These are phyloP conservation scores for Cryptosporidium sp. DNA, from an alignment of 169 alveolate genomes.

Conservation along the genomic window DNA sequence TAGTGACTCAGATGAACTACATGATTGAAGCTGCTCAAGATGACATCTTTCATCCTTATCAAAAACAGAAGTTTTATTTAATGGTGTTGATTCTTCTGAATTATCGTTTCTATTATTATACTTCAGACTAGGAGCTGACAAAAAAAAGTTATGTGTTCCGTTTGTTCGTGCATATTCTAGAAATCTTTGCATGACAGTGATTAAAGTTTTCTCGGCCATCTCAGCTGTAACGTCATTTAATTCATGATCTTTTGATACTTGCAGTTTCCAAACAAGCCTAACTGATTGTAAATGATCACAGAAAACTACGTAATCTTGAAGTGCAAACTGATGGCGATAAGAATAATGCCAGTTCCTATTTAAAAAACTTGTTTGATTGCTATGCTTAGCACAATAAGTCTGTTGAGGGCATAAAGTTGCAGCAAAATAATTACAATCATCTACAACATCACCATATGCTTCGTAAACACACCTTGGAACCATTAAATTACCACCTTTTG, in stretches of 20 bases:
- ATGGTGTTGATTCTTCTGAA: conserved; percentile 47
- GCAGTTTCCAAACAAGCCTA: conserved; percentile 68
- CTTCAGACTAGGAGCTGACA: not conserved
- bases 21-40: conserved; percentile 14
- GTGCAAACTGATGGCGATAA: conserved; percentile 71
- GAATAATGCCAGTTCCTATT: conserved; percentile 76
- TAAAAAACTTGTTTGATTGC: conserved; percentile 65
- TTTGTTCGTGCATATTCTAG: conserved; percentile 44
- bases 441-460: conserved; percentile 76
- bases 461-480: conserved; percentile 76
- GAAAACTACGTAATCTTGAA: conserved; percentile 67
- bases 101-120: not conserved
- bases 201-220: conserved; percentile 63
- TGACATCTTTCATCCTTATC: conserved; percentile 34
- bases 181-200: conserved; percentile 69
- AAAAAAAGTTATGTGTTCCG: conserved; percentile 39
- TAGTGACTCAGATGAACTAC: conserved; percentile 49
- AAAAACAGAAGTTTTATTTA: not conserved
- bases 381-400: conserved; percentile 73
- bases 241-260: conserved; percentile 19
- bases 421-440: conserved; percentile 75
- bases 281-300: conserved; percentile 72
- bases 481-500: conserved; percentile 68
- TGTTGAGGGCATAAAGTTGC: conserved; percentile 74
- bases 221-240: conserved; percentile 52